Percentiles rank a stretch among this genome's conserved stretches.
These are phyloP conservation scores for Fraxinus albicans DNA, from an alignment of 305 asterid genomes.

Conservation along the genomic window DNA sequence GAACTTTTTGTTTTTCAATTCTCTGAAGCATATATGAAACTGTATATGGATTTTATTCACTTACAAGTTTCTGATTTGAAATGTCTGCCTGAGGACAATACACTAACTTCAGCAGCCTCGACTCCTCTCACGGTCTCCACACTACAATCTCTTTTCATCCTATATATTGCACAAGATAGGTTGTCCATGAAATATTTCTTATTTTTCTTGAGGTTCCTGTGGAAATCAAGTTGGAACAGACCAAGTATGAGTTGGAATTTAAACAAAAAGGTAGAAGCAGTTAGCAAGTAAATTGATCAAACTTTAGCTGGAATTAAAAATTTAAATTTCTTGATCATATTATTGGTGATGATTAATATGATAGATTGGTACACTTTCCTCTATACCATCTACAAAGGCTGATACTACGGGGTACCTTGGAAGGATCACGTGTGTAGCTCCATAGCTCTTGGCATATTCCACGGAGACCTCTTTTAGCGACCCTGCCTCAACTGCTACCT, in stretches of 20 bases:
- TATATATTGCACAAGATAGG: slow-evolving; percentile 46
- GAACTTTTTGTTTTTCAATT: background rate
- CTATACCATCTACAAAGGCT: background rate
- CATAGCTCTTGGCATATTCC: slow-evolving; percentile 30
- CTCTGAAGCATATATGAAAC: background rate
- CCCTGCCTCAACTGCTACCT: slow-evolving; percentile 46
- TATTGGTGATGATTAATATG: background rate
- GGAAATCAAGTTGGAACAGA: slow-evolving; percentile 7
- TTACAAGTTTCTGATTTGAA: slow-evolving; percentile 30
- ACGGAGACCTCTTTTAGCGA: slow-evolving; percentile 43
- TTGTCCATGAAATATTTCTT: slow-evolving; percentile 38
- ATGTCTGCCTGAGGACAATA: background rate
- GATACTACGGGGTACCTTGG: slow-evolving; percentile 34
- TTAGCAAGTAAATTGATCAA: background rate
- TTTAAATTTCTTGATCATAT: background rate
- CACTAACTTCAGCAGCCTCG: slow-evolving; percentile 21
- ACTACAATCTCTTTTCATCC: slow-evolving; percentile 33
- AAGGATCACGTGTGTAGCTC: slow-evolving; percentile 45
- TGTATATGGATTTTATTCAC: background rate
- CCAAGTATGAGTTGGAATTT: background rate
- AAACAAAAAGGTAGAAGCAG: background rate
- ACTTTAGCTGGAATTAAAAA: background rate
- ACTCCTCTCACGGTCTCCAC: slow-evolving; percentile 34
- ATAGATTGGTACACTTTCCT: background rate
- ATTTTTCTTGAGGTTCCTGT: slow-evolving; percentile 45